These are phyloP conservation scores for Euphorbia peplus DNA, from an alignment of 345 rosid species.

Conservation along the genomic window DNA sequence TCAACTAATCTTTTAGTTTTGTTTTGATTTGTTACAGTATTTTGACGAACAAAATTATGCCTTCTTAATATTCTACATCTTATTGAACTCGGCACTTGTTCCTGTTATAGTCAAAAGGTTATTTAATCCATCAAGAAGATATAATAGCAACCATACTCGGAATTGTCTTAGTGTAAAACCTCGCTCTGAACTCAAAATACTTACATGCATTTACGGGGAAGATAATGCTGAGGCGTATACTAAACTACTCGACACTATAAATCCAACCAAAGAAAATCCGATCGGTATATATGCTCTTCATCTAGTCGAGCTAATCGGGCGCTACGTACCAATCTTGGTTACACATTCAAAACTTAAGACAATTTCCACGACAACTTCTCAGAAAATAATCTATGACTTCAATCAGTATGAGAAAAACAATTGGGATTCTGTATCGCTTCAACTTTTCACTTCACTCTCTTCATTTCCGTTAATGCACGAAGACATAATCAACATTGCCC, in stretches of 20 bases:
- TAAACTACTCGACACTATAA: conserved; percentile 31
- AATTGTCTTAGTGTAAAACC: conserved; percentile 27
- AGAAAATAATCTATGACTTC: conserved; percentile 28
- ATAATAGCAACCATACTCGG: conserved; percentile 18
- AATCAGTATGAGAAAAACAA: conserved; percentile 16
- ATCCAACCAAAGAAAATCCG: conserved; percentile 18
- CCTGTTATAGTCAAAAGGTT: conserved; percentile 34
- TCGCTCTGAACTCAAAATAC: conserved; percentile 26
- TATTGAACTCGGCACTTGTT: conserved; percentile 17
- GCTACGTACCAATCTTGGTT: conserved; percentile 30
- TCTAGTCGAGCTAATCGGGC: conserved; percentile 37
- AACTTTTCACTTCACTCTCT: conserved; percentile 40
- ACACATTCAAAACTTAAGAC: conserved; percentile 15
- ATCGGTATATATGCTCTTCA: conserved; percentile 30
- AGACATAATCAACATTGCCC: conserved; percentile 52
- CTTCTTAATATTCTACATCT: conserved; percentile 7
- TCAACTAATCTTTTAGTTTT: too few species aligned
- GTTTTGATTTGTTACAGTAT: too few species aligned
- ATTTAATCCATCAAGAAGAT: conserved; percentile 34
- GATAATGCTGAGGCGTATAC: conserved; percentile 28
- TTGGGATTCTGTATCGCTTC: conserved; percentile 16
- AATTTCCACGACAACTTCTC: conserved; percentile 9
- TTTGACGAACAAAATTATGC: too few species aligned
- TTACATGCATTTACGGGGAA: conserved; percentile 34
- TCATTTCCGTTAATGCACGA: conserved; percentile 49